Base-by-base conservation (phyloP, 306 rosid genomes). In the Prunus armeniaca region DNA sequence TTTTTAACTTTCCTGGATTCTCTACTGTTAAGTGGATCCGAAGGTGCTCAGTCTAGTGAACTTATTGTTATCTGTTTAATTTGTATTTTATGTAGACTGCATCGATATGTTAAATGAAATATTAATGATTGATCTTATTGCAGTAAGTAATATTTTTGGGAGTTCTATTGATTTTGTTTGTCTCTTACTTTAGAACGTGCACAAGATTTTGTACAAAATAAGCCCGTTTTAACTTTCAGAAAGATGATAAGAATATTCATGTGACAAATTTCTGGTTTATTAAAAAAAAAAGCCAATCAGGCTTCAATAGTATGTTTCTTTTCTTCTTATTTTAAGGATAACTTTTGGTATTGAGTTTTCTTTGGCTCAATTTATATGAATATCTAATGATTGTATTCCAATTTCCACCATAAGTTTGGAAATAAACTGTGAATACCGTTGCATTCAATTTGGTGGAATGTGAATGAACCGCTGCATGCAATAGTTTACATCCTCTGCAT, bases 141-240 rank as follows among this genome's bases (percentile, higher is more conserved):
- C 57, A 19, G 34, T 3, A 20, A 24, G 4, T 10, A 51, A 34
- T 64, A 69, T 25, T 66, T 46, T 51, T 72, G 64, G 34, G 19
- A 61, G 75, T 49, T 78, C 28, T 60, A 32, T 55, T 72, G 6
- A 2, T 49, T 69, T 51, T 24, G 20, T 41, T 57, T 80, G 78
- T 76, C 80, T 22, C 61, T 76, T 34, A 65, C 4, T 43, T 6
- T 34, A 34, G 41, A 32, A 34, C 41, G 2, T 34, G 41, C 41
- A 34, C 41, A 34, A 34, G 41, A 6, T 34, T 34, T 34, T 0
- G 41, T 6, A 34, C 8, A 34, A 34, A 5, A 34, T 5, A 34
- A 34, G 41, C 41, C 41, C 41, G 5, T 34, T 34, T n/a, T 11
- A 24, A 20, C 13, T 58, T 64, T 50, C 67, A 22, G 27, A 28